A percentile compares a stretch with the other conserved stretches of the same genome.
These are phyloP conservation scores for Aegilops sharonensis DNA, from an alignment of 176 grass and related monocot species.

Conservation along the genomic window DNA sequence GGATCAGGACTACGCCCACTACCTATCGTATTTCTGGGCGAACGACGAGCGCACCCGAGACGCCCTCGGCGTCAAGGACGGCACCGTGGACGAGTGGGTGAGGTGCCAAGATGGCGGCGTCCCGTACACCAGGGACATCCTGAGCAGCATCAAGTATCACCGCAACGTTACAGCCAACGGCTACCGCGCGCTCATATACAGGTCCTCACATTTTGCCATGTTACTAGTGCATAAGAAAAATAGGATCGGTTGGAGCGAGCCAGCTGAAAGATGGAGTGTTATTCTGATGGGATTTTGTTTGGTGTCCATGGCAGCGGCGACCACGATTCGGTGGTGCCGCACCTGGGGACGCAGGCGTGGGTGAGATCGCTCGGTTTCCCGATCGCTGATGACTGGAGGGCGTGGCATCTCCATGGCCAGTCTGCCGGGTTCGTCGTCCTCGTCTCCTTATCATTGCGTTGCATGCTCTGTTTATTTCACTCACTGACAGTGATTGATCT, in stretches of 20 bases:
- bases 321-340: constrained; percentile 38
- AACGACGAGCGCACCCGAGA: constrained; percentile 30
- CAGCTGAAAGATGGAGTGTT: too few relatives aligned
- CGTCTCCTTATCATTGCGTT: not conserved
- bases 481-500: not conserved
- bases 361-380: constrained; percentile 51
- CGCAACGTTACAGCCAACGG: constrained; percentile 29
- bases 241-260: too few relatives aligned
- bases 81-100: constrained; percentile 41
- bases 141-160: constrained; percentile 42
- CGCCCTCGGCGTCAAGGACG: constrained; percentile 47
- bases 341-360: constrained; percentile 55
- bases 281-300: too few relatives aligned
- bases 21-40: constrained; percentile 56
- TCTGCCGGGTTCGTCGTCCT: constrained; percentile 25
- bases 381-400: constrained; percentile 35
- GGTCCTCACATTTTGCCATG: not conserved
- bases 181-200: constrained; percentile 40
- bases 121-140: not conserved
- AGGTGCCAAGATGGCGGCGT: constrained; percentile 27
- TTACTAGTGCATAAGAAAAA: too few relatives aligned
- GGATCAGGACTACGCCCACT: constrained; percentile 35
- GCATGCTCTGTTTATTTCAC: not conserved
- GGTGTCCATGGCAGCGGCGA: constrained; percentile 33
- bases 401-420: constrained; percentile 51